Base-by-base conservation (phyloP, 1,284 basidiomycete species). In the Farysia itapuensis region DNA sequence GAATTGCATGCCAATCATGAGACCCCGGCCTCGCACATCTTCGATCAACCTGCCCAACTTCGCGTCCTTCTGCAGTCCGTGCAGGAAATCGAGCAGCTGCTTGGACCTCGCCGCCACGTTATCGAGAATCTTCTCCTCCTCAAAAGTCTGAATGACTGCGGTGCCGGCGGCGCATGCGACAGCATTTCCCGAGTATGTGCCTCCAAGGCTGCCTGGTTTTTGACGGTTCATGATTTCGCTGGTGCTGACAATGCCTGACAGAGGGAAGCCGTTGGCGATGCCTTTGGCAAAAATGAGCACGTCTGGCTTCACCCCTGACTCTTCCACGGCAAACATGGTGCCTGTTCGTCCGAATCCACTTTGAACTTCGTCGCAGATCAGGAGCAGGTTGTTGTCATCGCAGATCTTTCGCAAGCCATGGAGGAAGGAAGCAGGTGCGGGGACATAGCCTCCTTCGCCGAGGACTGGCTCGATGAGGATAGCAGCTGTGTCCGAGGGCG, bases 281-380 rank as follows among this genome's bases (percentile, higher is more conserved):
- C 92, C 92, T 84, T 97, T 97, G 33, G 94, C 93, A 59, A 91
- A 86, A 39, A 87, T 79, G 79, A 96, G 80, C 52, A 97, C 85
- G 76, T 97, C 92, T 5, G 93, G 91, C 45, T 82, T 81, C 39
- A 95, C 86, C 52, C 84, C 82, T 7, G 74, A 72, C 77, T 93
- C 88, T 71, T 96, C 86, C 72, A 84, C 89, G 56, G 87, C 90
- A 15, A 73, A 63, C 68, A 73, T 70, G 37, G 50, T 66, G n/a
- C 73, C 73, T n/a, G 73, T 75, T 19, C 73, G 53, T 11, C 68
- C 73, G 31, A 70, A 58, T 3, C 73, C 73, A 21, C 92, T 96
- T 79, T 98, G 94, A 57, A 98, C 92, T 79, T 98, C 94, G 75
- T 98, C 94, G 68, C 90, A 93, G 75, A 98, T 97, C 34, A 98